Percentiles rank a stretch among this genome's conserved stretches.
phyloP scores from a whole-genome alignment of 768 basidiomycete genomes.

The Podaxis pistillaris region DNA sequence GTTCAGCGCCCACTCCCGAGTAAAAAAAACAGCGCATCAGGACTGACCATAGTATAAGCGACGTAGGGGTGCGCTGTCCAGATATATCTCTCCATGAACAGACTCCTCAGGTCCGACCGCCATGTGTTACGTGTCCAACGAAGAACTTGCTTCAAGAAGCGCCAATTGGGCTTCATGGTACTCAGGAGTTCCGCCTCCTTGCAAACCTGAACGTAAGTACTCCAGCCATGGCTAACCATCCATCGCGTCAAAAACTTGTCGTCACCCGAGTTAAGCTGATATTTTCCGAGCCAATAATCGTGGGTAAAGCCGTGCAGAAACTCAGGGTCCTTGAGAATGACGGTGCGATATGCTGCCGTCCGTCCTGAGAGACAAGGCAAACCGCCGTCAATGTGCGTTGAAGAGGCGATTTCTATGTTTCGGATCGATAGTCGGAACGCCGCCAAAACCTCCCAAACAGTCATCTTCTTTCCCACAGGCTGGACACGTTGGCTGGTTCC shows the following conservation, averaged over 20 bases:
- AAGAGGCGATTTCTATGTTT: slow-evolving; percentile 88
- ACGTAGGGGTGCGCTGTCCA: slow-evolving; percentile 92
- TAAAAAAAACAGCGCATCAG: slow-evolving; percentile 39
- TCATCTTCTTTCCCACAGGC: slow-evolving; percentile 73
- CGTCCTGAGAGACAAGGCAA: slow-evolving; percentile 90
- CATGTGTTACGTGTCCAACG: slow-evolving; percentile 95
- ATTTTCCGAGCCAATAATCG: slow-evolving; percentile 92
- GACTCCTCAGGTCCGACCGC: slow-evolving; percentile 83
- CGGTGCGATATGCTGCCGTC: slow-evolving; percentile 90
- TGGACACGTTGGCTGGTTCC: slow-evolving; percentile 90
- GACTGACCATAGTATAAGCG: slow-evolving; percentile 86
- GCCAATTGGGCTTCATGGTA: slow-evolving; percentile 97
- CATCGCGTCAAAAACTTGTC: slow-evolving; percentile 94
- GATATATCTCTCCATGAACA: slow-evolving; percentile 85
- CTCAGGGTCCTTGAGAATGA: slow-evolving; percentile 93
- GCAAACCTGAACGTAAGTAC: slow-evolving; percentile 89
- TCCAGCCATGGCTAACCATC: slow-evolving; percentile 97
- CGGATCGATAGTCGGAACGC: slow-evolving; percentile 91
- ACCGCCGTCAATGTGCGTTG: slow-evolving; percentile 92
- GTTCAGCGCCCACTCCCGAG: slow-evolving; percentile 4
- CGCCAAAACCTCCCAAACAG: slow-evolving; percentile 94
- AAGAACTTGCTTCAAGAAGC: slow-evolving; percentile 91
- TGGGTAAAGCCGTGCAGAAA: slow-evolving; percentile 93
- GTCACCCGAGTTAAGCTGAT: slow-evolving; percentile 92
- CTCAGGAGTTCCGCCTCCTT: slow-evolving; percentile 82